Evolutionary conservation across 2,329 filamentous ascomycete genomes (phyloP).

Genomic region (Nemania sp.): DNA sequence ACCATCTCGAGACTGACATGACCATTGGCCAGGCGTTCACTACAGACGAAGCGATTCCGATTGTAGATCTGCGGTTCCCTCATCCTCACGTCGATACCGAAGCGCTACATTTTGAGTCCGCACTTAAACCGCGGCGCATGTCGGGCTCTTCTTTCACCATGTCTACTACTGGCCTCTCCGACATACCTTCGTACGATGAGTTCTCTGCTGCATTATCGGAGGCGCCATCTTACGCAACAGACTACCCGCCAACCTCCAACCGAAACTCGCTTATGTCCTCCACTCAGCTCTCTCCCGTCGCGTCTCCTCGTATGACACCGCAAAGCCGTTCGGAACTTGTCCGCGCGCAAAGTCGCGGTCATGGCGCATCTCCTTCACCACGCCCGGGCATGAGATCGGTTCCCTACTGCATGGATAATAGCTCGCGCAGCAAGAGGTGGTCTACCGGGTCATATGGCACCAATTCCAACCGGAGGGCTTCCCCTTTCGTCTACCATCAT

Average conservation of each 20-base stretch:
- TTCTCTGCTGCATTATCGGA: conserved; percentile 69
- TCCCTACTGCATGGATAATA: conserved; percentile 71
- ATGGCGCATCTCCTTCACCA: conserved; percentile 70
- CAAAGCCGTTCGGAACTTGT: conserved; percentile 65
- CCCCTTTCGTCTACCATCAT: conserved; percentile 67
- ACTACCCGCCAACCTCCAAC: conserved; percentile 70
- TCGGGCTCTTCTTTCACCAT: conserved; percentile 76
- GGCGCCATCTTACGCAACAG: conserved; percentile 67
- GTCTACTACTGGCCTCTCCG: conserved; percentile 68
- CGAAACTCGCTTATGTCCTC: conserved; percentile 72
- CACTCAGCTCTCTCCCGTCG: conserved; percentile 72
- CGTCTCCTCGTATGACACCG: conserved; percentile 69
- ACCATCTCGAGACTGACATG: conserved; percentile 61
- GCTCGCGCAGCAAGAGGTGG: conserved; percentile 72
- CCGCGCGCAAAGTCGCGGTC: conserved; percentile 67
- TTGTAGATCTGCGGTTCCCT: conserved; percentile 63
- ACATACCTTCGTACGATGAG: conserved; percentile 73
- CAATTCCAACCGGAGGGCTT: conserved; percentile 57
- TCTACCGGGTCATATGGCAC: conserved; percentile 75
- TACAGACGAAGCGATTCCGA: conserved; percentile 65
- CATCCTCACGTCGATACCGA: conserved; percentile 56
- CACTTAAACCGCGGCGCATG: conserved; percentile 64
- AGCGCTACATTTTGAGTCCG: conserved; percentile 54
- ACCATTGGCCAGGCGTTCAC: conserved; percentile 66
- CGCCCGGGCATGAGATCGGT: conserved; percentile 69